phyloP scores from a whole-genome alignment of 345 rosid species.

The Pugionium dolabratum region DNA sequence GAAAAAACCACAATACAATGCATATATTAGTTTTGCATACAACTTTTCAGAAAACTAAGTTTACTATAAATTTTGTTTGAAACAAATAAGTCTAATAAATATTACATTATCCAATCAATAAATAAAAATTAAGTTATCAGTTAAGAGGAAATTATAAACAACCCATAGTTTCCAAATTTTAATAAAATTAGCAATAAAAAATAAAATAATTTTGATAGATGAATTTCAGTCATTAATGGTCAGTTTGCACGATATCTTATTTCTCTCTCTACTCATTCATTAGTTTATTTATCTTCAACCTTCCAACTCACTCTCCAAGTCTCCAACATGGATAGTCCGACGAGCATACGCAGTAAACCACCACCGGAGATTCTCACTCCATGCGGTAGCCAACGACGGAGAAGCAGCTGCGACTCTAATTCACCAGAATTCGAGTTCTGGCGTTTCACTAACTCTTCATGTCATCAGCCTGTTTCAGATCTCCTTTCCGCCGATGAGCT shows the following conservation, averaged over 20 bases:
- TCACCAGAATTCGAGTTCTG: slow-evolving; percentile 85
- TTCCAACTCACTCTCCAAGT: slow-evolving; percentile 11
- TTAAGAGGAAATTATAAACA: not conserved
- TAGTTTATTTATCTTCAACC: slow-evolving; percentile 22
- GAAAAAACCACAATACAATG: too few species aligned
- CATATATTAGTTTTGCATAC: too few species aligned
- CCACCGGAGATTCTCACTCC: slow-evolving; percentile 38
- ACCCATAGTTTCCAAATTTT: not conserved
- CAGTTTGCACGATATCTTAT: slow-evolving; percentile 28
- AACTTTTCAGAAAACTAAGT: too few species aligned
- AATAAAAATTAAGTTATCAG: not conserved
- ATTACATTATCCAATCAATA: too few species aligned
- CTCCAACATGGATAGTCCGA: slow-evolving; percentile 43
- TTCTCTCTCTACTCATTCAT: slow-evolving; percentile 31
- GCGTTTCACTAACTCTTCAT: slow-evolving; percentile 55
- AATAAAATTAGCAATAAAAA: not conserved
- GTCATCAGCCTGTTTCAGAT: slow-evolving; percentile 44
- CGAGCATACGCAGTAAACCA: slow-evolving; percentile 29
- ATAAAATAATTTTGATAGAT: not conserved
- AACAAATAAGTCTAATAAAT: too few species aligned
- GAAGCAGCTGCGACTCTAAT: slow-evolving; percentile 42
- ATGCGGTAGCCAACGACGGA: slow-evolving; percentile 37
- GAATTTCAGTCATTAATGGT: slow-evolving; percentile 24
- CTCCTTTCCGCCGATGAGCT: slow-evolving; percentile 76
- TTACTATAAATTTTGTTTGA: not conserved